Evolutionary conservation across 164 flowering plant genomes (phyloP), one percentile per base, ranked within the genome.

Genomic region (Protea cynaroides): DNA sequence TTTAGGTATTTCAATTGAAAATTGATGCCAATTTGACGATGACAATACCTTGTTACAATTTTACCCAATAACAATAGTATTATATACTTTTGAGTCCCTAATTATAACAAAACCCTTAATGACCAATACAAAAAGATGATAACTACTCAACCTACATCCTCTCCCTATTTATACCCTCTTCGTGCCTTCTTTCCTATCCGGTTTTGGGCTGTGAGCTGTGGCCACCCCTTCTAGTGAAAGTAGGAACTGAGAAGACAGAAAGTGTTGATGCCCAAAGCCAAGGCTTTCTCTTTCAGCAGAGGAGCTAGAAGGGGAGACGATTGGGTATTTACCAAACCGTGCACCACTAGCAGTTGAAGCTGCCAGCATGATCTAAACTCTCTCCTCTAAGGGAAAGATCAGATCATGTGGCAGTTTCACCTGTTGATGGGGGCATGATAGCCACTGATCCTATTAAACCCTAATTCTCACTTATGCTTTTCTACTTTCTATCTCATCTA

Each of bases 351-450:
- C 81, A 59, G 89, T 75, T 87, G 88, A 87, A 87, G 92, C 92
- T 87, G 92, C 92, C 89, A 87, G 92, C 92, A 79, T 87, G 92
- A 85, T 87, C 92, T 87, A 71, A 83, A 77, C 77, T 49, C 59
- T 29, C 37, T 72, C 72, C 64, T 37, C 14, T 1, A 15, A 64
- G 73, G 76, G 73, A 51, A 62, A 63, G 81, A 77, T 78, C 77
- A 85, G 90, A 83, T 85, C 90, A 85, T 85, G 81, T 63, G 84
- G 86, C 79, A 80, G 90, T 74, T 85, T 85, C 90, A 85, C 82
- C 90, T 52, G 84, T 69, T 81, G 72, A 56, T 76, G 78, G 79
- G 56, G 49, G 78, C 84, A 77, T 71, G 68, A 46, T 22, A 63
- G 69, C 72, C 40, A 15, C 52, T 49, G 18, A 49, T 49, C 46